Base-by-base conservation (phyloP, 495 filamentous ascomycete species). In the Hypoxylon perforatum region DNA sequence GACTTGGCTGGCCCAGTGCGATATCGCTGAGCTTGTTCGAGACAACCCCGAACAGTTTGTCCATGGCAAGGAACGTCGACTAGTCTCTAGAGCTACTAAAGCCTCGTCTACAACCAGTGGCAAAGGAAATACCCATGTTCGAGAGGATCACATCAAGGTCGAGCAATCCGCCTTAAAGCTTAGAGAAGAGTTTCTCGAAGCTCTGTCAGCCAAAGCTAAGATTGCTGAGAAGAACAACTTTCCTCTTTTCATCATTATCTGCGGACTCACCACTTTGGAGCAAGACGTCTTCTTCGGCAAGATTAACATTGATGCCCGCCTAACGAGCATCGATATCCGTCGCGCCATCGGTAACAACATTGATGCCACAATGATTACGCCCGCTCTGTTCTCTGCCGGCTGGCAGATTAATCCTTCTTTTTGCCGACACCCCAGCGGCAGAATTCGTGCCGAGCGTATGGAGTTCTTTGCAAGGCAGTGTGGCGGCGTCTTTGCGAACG, bases 261-360 rank as follows among this genome's bases (percentile, higher is more conserved):
- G 76, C 44, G 70, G 71, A 4, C 72, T 71, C 0, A 70, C 74
- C 2, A 75, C 75, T 9, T 45, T 73, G 0, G 75, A 81, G 51
- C 74, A 76, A n/a, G 74, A 78, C 15, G 68, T 81, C 36, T 77
- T 73, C 51, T 71, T 78, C 15, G 65, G 67, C 1, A 36, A 70
- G 9, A 49, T 46, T 0, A 17, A 65, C 4, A 4, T 17, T 4
- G 8, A 22, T 6, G 4, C 56, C 7, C 23, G 50, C 2, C 67
- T 75, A 17, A 75, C 52, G 1, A 66, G 61, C 22, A 42, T 49
- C 0, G 15, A 57, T 17, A 69, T 73, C 0, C 75, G 76, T 7
- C 30, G 73, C 1, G 23, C 69, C 7, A 65, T 76, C 17, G 69
- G 65, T 1, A 51, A 65, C 3, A 52, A 72, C 46, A 58, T 71